Conservation (phyloP, 2,329 filamentous ascomycete genomes). For the Hysterium pulicare region DNA sequence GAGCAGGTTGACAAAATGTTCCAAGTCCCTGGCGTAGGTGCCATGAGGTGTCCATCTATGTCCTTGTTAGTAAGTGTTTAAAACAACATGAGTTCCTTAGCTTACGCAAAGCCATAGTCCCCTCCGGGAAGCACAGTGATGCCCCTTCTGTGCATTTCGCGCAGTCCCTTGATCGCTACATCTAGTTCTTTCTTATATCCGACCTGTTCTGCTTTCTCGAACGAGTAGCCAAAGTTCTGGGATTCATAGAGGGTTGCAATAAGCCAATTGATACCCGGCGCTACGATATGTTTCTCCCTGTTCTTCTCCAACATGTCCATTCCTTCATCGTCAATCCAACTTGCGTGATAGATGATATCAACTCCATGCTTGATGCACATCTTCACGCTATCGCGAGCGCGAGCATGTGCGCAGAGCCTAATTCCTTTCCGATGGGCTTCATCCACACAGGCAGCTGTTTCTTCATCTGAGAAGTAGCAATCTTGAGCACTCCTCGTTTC, state of each 20-base stretch:
- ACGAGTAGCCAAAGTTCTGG: constrained; percentile 41
- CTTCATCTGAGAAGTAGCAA: constrained; percentile 46
- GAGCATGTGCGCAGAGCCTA: constrained; percentile 45
- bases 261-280: constrained; percentile 45
- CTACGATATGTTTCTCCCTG: constrained; percentile 41
- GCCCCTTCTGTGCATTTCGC: constrained; percentile 46
- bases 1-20: constrained; percentile 46
- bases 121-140: constrained; percentile 46
- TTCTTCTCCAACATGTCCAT: constrained; percentile 40
- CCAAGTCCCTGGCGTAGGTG: constrained; percentile 47
- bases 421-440: constrained; percentile 43
- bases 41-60: constrained; percentile 49
- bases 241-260: constrained; percentile 39
- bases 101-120: no score
- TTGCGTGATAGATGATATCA: constrained; percentile 49
- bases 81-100: not conserved
- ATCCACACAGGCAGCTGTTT: constrained; percentile 48
- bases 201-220: constrained; percentile 42
- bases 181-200: constrained; percentile 46
- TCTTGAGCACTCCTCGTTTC: constrained; percentile 37
- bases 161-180: constrained; percentile 36
- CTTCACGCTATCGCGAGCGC: constrained; percentile 44
- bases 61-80: no score
- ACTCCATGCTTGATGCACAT: constrained; percentile 45
- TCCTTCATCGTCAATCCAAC: constrained; percentile 43